Conservation (phyloP, 208 protist species). For the Polymyxa betae region DNA sequence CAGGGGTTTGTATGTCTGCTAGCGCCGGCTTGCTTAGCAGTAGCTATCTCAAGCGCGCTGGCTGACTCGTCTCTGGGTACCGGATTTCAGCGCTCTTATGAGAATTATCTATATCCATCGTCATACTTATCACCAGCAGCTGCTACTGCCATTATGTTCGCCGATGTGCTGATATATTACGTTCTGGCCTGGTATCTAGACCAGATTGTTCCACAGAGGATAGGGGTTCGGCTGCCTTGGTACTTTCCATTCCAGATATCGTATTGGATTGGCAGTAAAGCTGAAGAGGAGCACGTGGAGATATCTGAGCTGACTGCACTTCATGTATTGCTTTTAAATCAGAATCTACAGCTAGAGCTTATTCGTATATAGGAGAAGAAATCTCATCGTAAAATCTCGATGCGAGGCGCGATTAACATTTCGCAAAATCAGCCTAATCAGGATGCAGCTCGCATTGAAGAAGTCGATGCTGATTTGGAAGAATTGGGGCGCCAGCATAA, state of each 20-base stretch:
- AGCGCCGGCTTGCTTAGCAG: slow-evolving; percentile 47
- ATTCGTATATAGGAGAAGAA: slow-evolving; percentile 1
- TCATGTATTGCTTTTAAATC: background rate
- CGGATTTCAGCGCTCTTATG: slow-evolving; percentile 11
- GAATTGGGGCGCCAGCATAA: background rate
- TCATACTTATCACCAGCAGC: background rate
- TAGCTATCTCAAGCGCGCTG: slow-evolving; percentile 53
- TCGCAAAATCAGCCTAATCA: background rate
- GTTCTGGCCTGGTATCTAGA: slow-evolving; percentile 59
- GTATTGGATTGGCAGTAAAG: background rate
- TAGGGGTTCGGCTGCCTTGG: background rate
- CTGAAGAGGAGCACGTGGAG: background rate
- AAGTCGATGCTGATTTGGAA: slow-evolving; percentile 20
- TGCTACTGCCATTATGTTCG: background rate
- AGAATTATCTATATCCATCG: background rate
- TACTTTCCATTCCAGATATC: slow-evolving; percentile 54
- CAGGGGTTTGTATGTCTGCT: background rate
- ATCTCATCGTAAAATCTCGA: background rate
- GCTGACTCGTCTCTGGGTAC: background rate
- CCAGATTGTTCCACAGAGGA: slow-evolving; percentile 27
- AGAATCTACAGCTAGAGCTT: background rate
- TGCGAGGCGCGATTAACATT: slow-evolving; percentile 31
- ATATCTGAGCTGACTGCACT: background rate
- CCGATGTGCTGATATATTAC: slow-evolving; percentile 54
- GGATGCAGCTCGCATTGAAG: background rate